These are phyloP conservation scores for Chalciporus piperatus DNA, from an alignment of 768 basidiomycete species.

Conservation along the genomic window DNA sequence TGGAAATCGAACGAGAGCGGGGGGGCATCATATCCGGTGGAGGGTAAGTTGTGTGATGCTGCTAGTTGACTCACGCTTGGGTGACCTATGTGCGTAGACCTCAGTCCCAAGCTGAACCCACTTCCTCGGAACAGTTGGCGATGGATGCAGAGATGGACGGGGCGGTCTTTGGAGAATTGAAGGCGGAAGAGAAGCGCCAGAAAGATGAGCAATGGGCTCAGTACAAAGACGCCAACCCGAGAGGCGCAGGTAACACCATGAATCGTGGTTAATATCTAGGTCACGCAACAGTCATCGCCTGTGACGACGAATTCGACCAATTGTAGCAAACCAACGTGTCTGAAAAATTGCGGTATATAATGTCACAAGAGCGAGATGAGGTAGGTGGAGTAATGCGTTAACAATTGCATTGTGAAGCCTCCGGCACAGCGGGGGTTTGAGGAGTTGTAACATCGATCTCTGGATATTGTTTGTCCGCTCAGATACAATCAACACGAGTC, in stretches of 20 bases:
- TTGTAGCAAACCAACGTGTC: slow-evolving; percentile 17
- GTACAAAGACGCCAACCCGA: slow-evolving; percentile 82
- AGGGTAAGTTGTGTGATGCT: slow-evolving; percentile 54
- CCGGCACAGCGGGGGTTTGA: slow-evolving; percentile 65
- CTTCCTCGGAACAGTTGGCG: slow-evolving; percentile 73
- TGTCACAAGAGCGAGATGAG: slow-evolving; percentile 10
- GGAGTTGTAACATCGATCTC: slow-evolving; percentile 92
- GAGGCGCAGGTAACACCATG: slow-evolving; percentile 96
- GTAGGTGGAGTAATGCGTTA: slow-evolving; percentile 34
- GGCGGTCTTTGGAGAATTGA: slow-evolving; percentile 60
- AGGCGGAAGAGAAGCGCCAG: slow-evolving; percentile 69
- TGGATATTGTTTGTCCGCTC: slow-evolving; percentile 29
- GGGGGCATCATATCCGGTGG: slow-evolving; percentile 88
- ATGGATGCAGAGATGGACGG: slow-evolving; percentile 87
- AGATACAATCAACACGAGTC: background rate
- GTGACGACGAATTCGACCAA: slow-evolving; percentile 4
- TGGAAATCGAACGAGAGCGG: slow-evolving; percentile 76
- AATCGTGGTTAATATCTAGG: slow-evolving; percentile 61
- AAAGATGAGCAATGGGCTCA: slow-evolving; percentile 92
- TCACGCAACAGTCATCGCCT: slow-evolving; percentile 8
- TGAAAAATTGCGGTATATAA: slow-evolving; percentile 29
- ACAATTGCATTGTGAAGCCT: slow-evolving; percentile 85
- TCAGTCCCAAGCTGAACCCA: slow-evolving; percentile 62
- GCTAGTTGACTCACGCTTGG: background rate
- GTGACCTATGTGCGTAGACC: slow-evolving; percentile 41